A percentile compares a stretch with the other conserved stretches of the same genome.
Conservation (phyloP, 2,329 filamentous ascomycete species). For the Aspergillus novofumigatus region DNA sequence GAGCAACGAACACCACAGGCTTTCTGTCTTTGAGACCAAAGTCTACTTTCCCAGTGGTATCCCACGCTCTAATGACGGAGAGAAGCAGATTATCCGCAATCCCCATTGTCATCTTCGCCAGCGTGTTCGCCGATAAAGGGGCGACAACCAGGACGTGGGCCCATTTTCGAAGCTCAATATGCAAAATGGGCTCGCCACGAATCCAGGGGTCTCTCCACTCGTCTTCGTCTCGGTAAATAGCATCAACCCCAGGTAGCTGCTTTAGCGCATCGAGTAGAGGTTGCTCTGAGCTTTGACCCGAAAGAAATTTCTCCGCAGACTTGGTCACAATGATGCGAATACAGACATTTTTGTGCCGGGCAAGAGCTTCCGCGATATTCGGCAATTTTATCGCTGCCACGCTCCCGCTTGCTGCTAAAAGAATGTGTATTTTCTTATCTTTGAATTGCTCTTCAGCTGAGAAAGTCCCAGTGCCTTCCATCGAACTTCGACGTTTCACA, state of each 20-base stretch:
- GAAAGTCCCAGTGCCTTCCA: neutral
- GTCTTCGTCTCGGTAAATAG: constrained; percentile 74
- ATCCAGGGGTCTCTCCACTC: constrained; percentile 80
- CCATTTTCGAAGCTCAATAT: constrained; percentile 84
- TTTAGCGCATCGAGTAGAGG: constrained; percentile 60
- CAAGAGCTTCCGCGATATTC: constrained; percentile 53
- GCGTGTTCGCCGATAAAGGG: constrained; percentile 75
- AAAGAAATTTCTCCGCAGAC: constrained; percentile 70
- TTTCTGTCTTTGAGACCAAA: constrained; percentile 31
- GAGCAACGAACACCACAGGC: constrained; percentile 70
- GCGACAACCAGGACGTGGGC: constrained; percentile 76
- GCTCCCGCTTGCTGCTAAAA: constrained; percentile 65
- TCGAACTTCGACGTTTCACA: neutral
- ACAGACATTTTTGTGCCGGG: constrained; percentile 53
- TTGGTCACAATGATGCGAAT: constrained; percentile 81
- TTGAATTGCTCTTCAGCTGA: constrained; percentile 16
- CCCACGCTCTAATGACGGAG: constrained; percentile 82
- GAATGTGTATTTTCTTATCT: constrained; percentile 25
- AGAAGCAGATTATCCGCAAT: constrained; percentile 71
- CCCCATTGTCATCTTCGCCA: constrained; percentile 79
- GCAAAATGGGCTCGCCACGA: constrained; percentile 73
- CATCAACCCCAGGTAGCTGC: constrained; percentile 67
- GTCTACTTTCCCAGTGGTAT: constrained; percentile 63
- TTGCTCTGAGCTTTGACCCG: constrained; percentile 72
- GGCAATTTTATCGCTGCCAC: constrained; percentile 88